phyloP scores from a whole-genome alignment of 805 yeast species.

The Lachancea waltii region DNA sequence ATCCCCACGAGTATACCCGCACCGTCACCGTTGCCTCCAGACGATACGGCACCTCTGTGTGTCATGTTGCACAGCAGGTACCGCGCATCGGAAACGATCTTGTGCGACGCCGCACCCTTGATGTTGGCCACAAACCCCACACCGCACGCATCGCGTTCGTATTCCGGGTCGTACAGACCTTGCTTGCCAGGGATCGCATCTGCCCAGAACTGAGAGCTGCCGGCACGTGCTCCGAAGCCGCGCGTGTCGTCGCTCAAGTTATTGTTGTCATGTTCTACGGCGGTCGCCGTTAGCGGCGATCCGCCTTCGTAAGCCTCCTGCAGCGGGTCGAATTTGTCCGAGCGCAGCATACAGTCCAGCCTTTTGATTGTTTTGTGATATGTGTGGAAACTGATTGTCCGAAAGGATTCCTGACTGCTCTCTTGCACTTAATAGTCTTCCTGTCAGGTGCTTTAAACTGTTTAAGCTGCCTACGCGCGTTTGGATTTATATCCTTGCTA shows the following conservation, averaged over 20 bases:
- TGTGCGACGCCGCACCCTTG: conserved; percentile 82
- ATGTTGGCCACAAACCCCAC: conserved; percentile 96
- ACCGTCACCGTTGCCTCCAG: conserved; percentile 98
- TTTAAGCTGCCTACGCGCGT: not conserved
- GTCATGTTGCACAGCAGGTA: conserved; percentile 93
- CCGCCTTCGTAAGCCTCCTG: conserved; percentile 30
- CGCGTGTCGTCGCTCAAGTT: conserved; percentile 8
- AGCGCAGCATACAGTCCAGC: conserved; percentile 13
- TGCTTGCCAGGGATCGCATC: conserved; percentile 75
- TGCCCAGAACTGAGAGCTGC: conserved; percentile 55
- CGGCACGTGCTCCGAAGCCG: conserved; percentile 2
- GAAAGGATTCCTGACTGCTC: too few relatives aligned
- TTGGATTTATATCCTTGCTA: not conserved
- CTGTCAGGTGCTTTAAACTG: too few relatives aligned
- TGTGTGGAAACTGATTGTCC: too few relatives aligned
- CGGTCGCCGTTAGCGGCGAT: conserved; percentile 11
- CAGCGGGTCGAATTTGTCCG: conserved; percentile 25
- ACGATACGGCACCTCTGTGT: conserved; percentile 96
- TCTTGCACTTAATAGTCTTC: too few relatives aligned
- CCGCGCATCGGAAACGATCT: conserved; percentile 86
- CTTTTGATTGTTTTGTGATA: too few relatives aligned
- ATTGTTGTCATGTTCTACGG: not conserved
- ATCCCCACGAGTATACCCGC: conserved; percentile 94
- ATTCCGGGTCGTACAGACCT: conserved; percentile 90
- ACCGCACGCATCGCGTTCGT: conserved; percentile 97